Base-by-base conservation (phyloP, 2,329 filamentous ascomycete genomes). In the Alternaria sp. region DNA sequence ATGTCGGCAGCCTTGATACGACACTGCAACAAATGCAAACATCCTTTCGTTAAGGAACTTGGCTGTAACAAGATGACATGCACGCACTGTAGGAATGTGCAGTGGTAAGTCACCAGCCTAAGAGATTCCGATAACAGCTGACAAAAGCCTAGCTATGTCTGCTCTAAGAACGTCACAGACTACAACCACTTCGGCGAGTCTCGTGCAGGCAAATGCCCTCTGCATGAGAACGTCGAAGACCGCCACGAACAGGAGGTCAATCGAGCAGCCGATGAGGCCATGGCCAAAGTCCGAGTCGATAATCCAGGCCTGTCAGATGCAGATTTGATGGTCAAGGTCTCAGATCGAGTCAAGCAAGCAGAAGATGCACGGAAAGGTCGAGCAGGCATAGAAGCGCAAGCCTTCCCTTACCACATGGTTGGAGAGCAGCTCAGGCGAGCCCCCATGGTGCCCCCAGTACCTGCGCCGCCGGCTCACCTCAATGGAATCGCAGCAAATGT, bases 31-130 rank as follows among this genome's bases (percentile, higher is more conserved):
- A 83, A 83, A 66, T 90, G 91, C 79, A 82, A 85, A n/a, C 87
- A 88, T n/a, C 88, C 89, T 0, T 96, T 95, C 71, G 86, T 96
- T 76, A 97, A 96, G 75, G 86, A 90, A 36, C 77, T 82, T 30
- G 93, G 93, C 3, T 97, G 93, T 81, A 96, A 96, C 81, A 94
- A 94, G 80, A 92, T 97, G 87, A 85, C 78, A 0, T 97, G 93
- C 77, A 83, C 86, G 0, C 85, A 85, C n/a, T 89, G 87, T 69
- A 63, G 71, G 4, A 84, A 84, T 46, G 62, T 81, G 8, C 86
- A 89, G 77, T 89, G 87, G 78, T 86, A 84, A 65, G 72, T 80
- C n/a, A 11, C 1, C 6, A 11, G n/a, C 12, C 13, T 19, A 4
- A n/a, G 9, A 1, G 5, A n/a, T n/a, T 13, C 3, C 8, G 13